Evolutionary conservation across 306 rosid species (phyloP), one percentile per base, ranked within the genome.

Genomic region (Cicer arietinum): DNA sequence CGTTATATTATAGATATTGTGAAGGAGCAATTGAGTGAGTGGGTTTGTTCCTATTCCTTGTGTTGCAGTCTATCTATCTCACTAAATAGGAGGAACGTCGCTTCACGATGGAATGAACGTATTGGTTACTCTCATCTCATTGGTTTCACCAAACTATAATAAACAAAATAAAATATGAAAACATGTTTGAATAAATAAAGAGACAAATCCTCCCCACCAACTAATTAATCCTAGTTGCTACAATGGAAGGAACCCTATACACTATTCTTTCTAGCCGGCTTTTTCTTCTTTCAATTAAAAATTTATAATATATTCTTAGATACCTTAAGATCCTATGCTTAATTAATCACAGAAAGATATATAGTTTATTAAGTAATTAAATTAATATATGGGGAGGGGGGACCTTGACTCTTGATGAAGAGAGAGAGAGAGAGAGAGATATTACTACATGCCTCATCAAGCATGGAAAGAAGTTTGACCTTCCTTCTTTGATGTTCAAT

Each of bases 401-500:
- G 70, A 77, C 37, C 79, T 86, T 85, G 93, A 90, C 87, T 86
- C 85, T 79, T 82, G 86, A 76, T 71, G 76, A 65, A 64, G 81
- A 83, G 82, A 84, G 85, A 85, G 61, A 77, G 81, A 39, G 77
- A 25, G 83, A 77, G 81, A 77, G 78, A 84, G 79, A 84, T 74
- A 84, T 73, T 44, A 51, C 58, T 72, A 90, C 97, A 84, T 90
- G 85, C 97, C 96, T 92, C 97, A 40, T 92, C 96, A 82, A 90
- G 96, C 93, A 92, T 90, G 71, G 96, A 66, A 58, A 92, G 76
- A 40, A 92, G 88, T 85, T 92, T 92, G 88, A 88, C 96, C 86
- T 92, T 92, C 86, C 93, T 88, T 81, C 97, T 81, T 59, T 92
- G 97, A 85, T 92, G 96, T 74, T 92, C 97, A 69, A 88, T 90